Base-by-base conservation (phyloP, 225 moss, liverwort and hornwort species). In the Marchantia polymorpha region DNA sequence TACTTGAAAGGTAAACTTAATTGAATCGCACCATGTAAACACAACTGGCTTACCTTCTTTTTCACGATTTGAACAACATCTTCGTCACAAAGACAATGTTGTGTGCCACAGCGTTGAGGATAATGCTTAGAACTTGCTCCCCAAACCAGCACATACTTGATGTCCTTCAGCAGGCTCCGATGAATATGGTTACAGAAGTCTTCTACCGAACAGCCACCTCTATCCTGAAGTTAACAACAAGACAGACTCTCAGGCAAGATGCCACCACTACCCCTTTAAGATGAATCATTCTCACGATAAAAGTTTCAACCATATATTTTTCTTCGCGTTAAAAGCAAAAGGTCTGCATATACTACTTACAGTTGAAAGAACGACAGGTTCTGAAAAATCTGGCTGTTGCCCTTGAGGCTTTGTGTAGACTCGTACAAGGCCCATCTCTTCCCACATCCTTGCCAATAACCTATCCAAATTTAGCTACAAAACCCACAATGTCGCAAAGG, bases 321-420 rank as follows among this genome's bases (percentile, higher is more conserved):
- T 52, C 13, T 74, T 53, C 58, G 6, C 12, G 15, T 15, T 26
- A 39, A 26, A 55, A 39, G 39, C 17, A 20, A 0, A 77, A 29
- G 72, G 80, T 39, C 39, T 39, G 39, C 39, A 39, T 39, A 39
- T 39, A 67, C 48, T 47, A 79, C 96, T 96, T 84, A 96, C 96
- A 76, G 99, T 95, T 27, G 99, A 99, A 66, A 99, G 84, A 77
- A 99, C 99, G 81, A 99, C 99, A 4, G 99, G 99, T 83, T 99
- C 99, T 26, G 99, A 93, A 80, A 99, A 99, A 83, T 99, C 99
- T 52, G 99, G 99, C 82, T 95, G 99, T 83, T 99, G 99, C 76
- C 99, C 99, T 89, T 99, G 99, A 79, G 99, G 99, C 83, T 99
- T 99, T 56, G 99, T 99, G 91, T 99, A 95, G 31, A 99, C 99